Conservation (phyloP, 2,329 filamentous ascomycete species). For the Pseudogymnoascus sp. region DNA sequence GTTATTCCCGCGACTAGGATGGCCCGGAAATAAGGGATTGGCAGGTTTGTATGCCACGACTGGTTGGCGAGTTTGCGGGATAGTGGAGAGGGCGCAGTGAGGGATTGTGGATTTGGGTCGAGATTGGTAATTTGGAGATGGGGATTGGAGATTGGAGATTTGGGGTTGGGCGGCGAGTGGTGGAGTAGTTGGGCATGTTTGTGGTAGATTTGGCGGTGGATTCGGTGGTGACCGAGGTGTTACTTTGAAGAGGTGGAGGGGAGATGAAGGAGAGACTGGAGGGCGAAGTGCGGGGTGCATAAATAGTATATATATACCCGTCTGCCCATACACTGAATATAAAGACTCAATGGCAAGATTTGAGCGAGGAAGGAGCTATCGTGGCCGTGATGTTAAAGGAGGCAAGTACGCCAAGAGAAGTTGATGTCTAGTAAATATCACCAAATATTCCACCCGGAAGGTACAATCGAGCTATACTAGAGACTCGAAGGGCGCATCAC, state of each 20-base stretch:
- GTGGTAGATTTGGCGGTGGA: not conserved
- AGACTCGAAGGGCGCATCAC: too few relatives aligned
- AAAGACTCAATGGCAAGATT: not conserved
- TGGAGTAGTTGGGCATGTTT: not conserved
- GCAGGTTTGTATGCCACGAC: not conserved
- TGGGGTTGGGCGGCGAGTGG: not conserved
- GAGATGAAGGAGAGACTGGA: not conserved
- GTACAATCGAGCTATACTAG: too few relatives aligned
- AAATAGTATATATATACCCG: not conserved
- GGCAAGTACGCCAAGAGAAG: not conserved
- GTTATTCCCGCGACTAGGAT: slow-evolving; percentile 1
- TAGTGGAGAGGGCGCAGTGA: not conserved
- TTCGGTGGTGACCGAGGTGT: not conserved
- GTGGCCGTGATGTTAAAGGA: not conserved
- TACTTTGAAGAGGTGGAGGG: too few relatives aligned
- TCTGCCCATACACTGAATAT: not conserved
- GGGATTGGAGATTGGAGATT: slow-evolving; percentile 6
- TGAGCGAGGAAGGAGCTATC: not conserved
- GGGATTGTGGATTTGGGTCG: not conserved
- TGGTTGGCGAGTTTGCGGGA: not conserved
- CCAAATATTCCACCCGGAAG: too few relatives aligned
- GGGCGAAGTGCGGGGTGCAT: not conserved
- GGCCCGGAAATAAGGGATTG: not conserved
- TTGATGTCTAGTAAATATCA: not conserved
- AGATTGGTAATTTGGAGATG: not conserved